Percentiles rank a stretch among this genome's conserved stretches.
These are phyloP conservation scores for Rhizophora mangle DNA, from an alignment of 345 rosid species.

Conservation along the genomic window DNA sequence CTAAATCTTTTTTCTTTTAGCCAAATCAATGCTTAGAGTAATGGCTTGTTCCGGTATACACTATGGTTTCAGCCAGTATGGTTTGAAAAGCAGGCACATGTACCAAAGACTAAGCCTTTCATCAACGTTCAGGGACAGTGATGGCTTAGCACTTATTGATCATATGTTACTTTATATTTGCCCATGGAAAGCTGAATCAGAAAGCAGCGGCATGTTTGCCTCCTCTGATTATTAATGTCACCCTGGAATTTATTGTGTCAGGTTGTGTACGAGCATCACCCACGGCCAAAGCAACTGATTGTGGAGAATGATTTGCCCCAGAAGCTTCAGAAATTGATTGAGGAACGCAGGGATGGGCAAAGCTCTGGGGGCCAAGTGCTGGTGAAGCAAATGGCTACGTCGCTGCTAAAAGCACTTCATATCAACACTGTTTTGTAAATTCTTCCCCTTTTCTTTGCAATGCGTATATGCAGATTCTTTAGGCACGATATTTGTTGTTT, in stretches of 20 bases:
- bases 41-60: too few relatives aligned
- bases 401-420: slow-evolving; percentile 91
- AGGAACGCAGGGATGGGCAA: slow-evolving; percentile 96
- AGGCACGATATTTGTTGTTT: slow-evolving; percentile 7
- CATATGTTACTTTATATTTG: not conserved
- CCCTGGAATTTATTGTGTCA: slow-evolving; percentile 20
- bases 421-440: slow-evolving; percentile 82
- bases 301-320: slow-evolving; percentile 92
- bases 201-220: not conserved
- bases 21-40: too few relatives aligned
- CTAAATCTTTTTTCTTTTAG: too few relatives aligned
- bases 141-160: not conserved
- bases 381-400: slow-evolving; percentile 98
- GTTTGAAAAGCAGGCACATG: too few relatives aligned
- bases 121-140: not conserved
- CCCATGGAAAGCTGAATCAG: not conserved
- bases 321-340: slow-evolving; percentile 79
- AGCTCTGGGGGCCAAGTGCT: slow-evolving; percentile 94
- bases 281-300: slow-evolving; percentile 90
- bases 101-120: too few relatives aligned
- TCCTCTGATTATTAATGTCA: not conserved
- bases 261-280: slow-evolving; percentile 99
- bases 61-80: too few relatives aligned
- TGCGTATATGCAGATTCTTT: slow-evolving; percentile 20
- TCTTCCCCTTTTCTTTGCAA: slow-evolving; percentile 6